These are phyloP conservation scores for Pseudotsuga menziesii DNA, from an alignment of 75 land plant species.

Conservation along the genomic window DNA sequence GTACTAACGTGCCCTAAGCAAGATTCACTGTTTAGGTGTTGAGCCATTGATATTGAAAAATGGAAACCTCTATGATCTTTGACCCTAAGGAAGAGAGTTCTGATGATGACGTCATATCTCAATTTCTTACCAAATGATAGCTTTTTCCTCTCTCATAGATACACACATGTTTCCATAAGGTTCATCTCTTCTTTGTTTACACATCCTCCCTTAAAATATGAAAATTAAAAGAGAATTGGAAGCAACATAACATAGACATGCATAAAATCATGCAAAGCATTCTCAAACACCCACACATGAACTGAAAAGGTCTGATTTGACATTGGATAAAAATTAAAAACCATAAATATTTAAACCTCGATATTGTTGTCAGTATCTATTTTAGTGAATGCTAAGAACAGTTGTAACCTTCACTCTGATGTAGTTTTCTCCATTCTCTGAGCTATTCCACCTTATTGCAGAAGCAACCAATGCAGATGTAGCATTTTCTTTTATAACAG, in stretches of 20 bases:
- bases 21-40: neutral
- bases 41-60: neutral
- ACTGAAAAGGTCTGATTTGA: too few relatives aligned
- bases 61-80: neutral
- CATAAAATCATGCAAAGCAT: neutral
- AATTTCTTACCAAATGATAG: constrained; percentile 2
- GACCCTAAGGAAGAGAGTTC: neutral
- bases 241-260: neutral
- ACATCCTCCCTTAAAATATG: neutral
- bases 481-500: constrained; percentile 25
- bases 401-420: constrained; percentile 54
- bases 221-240: neutral
- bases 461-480: constrained; percentile 48
- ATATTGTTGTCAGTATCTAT: neutral
- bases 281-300: neutral
- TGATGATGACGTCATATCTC: neutral
- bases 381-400: neutral
- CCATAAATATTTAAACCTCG: neutral
- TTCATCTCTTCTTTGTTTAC: constrained; percentile 6
- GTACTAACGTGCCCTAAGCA: neutral
- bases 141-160: neutral
- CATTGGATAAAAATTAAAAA: too few relatives aligned
- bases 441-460: constrained; percentile 46
- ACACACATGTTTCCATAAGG: neutral
- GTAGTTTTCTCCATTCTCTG: constrained; percentile 24